Evolutionary conservation across 176 grass and related monocot species (phyloP).

Genomic region (Microstegium vimineum): DNA sequence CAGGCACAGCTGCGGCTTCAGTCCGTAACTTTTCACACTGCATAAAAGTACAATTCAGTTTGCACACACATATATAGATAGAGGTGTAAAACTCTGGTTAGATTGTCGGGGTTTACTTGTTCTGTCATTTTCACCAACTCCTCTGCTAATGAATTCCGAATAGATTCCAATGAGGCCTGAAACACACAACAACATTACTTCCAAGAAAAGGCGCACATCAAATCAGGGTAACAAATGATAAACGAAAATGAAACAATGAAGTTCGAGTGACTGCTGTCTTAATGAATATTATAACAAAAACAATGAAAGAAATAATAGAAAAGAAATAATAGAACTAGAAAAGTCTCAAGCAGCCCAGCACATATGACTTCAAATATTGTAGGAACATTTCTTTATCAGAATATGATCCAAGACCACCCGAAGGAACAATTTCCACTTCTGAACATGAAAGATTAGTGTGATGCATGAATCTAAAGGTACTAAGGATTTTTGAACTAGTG

Average conservation of each 20-base stretch:
- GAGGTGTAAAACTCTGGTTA: background rate
- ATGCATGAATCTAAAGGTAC: background rate
- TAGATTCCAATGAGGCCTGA: slow-evolving; percentile 92
- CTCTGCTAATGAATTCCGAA: slow-evolving; percentile 94
- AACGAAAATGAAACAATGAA: background rate
- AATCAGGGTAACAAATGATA: background rate
- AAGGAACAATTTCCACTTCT: slow-evolving; percentile 6
- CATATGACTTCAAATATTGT: background rate
- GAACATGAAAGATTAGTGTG: background rate
- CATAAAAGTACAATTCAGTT: slow-evolving; percentile 20
- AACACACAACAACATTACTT: slow-evolving; percentile 32
- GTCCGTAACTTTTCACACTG: slow-evolving; percentile 91
- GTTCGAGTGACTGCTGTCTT: background rate
- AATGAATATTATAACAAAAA: slow-evolving; percentile 1
- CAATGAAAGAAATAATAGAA: background rate
- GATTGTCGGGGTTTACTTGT: slow-evolving; percentile 50
- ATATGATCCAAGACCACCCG: background rate
- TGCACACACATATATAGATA: slow-evolving; percentile 3
- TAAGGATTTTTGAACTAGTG: background rate
- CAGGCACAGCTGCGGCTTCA: slow-evolving; percentile 80
- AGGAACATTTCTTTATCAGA: background rate
- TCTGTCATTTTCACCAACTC: slow-evolving; percentile 98
- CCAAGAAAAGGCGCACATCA: background rate
- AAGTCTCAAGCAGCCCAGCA: background rate
- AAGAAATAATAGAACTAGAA: background rate